Evolutionary conservation across 441 rosid species (phyloP).

Genomic region (Populus hybrid): DNA sequence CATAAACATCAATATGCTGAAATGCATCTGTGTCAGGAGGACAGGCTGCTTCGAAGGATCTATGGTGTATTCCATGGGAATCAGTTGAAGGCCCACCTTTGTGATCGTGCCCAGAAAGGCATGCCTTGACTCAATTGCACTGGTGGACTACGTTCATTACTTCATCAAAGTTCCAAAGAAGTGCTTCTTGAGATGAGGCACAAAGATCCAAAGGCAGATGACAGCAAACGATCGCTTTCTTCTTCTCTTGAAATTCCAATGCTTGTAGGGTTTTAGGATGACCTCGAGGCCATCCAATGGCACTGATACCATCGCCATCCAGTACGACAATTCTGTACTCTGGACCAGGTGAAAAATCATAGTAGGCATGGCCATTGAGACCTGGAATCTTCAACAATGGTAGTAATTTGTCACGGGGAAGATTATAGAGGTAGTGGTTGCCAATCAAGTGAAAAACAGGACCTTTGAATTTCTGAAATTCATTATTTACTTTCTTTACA

Average conservation of each 20-base stretch:
- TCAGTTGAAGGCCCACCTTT: constrained; percentile 73
- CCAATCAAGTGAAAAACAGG: constrained; percentile 83
- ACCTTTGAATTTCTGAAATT: constrained; percentile 61
- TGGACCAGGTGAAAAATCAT: constrained; percentile 76
- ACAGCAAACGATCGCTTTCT: constrained; percentile 69
- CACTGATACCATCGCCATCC: constrained; percentile 86
- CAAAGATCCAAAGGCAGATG: constrained; percentile 77
- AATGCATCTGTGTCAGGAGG: constrained; percentile 81
- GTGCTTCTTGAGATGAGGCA: constrained; percentile 44
- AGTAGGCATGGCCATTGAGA: constrained; percentile 54
- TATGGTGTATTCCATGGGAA: constrained; percentile 74
- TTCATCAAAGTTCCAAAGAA: constrained; percentile 83
- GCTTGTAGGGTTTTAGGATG: constrained; percentile 73
- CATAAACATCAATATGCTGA: constrained; percentile 67
- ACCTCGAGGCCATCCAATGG: constrained; percentile 77
- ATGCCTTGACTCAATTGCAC: constrained; percentile 67
- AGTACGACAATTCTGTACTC: constrained; percentile 68
- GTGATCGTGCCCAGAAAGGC: constrained; percentile 86
- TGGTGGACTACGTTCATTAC: constrained; percentile 71
- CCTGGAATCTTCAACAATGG: constrained; percentile 64
- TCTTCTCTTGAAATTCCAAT: constrained; percentile 51
- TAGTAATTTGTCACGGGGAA: constrained; percentile 65
- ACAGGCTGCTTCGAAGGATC: constrained; percentile 85
- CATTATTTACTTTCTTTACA: constrained; percentile 45
- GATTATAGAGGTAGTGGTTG: constrained; percentile 91